phyloP scores from a whole-genome alignment of 352 stramenopile genomes.

The Globisporangium okanoganense region DNA sequence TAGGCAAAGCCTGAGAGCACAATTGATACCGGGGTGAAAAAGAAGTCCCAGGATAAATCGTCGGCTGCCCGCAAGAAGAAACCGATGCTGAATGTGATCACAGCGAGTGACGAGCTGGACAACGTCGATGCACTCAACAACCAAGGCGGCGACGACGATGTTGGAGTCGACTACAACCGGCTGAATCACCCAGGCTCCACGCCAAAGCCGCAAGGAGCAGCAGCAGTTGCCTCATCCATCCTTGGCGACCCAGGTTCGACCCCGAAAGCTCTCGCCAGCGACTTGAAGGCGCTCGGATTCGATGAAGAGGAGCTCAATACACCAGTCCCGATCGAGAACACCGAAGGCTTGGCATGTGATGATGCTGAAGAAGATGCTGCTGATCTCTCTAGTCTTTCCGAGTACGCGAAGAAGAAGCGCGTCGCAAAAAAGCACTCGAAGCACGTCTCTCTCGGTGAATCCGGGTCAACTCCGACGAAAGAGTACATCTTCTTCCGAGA shows the following conservation, averaged over 20 bases:
- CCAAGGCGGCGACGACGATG: slow-evolving; percentile 4
- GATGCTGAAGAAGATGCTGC: slow-evolving; percentile 9
- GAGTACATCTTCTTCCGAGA: slow-evolving; percentile 85
- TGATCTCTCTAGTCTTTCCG: slow-evolving; percentile 27
- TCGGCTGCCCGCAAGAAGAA: slow-evolving; percentile 24
- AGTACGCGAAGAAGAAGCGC: slow-evolving; percentile 55
- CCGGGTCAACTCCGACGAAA: slow-evolving; percentile 62
- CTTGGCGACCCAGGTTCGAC: slow-evolving; percentile 63
- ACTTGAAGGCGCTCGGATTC: slow-evolving; percentile 47
- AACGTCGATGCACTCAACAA: slow-evolving; percentile 6
- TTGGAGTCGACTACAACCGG: slow-evolving; percentile 40
- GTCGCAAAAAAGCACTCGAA: slow-evolving; percentile 37
- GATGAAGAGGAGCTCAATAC: slow-evolving; percentile 37
- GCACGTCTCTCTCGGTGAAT: slow-evolving; percentile 51
- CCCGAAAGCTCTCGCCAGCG: slow-evolving; percentile 40
- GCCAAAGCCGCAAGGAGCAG: slow-evolving; percentile 27
- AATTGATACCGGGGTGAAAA: slow-evolving; percentile 1
- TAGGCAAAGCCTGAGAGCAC: background rate
- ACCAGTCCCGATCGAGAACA: slow-evolving; percentile 12
- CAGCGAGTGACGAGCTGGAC: slow-evolving; percentile 12
- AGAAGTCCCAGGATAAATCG: slow-evolving; percentile 4
- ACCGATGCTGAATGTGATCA: slow-evolving; percentile 41
- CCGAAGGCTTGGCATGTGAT: background rate
- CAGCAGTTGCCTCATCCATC: slow-evolving; percentile 18
- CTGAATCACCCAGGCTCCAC: slow-evolving; percentile 62